Base-by-base conservation (phyloP, 768 basidiomycete species). In the Auriculariales sp. region DNA sequence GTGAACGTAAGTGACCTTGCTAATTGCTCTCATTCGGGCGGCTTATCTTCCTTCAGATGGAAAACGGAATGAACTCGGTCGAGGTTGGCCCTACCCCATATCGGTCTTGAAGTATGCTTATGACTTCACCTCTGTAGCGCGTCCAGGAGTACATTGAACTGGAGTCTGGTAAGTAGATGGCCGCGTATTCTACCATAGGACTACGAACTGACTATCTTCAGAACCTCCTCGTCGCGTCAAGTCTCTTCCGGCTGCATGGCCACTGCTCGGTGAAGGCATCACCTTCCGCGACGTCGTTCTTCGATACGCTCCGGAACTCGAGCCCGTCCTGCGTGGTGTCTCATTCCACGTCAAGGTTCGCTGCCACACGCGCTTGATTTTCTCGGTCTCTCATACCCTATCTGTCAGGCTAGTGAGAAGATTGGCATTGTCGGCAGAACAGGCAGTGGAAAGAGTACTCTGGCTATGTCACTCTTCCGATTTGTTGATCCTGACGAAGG, bases 401-500 rank as follows among this genome's bases (percentile, higher is more conserved):
- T 36, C 10, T 36, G 7, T 6, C 35, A 36, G 12, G 73, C 79
- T 2, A 63, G 71, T 12, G 80, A 83, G 62, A 85, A 82, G 61
- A 71, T 85, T 52, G 83, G 81, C 1, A 64, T 44, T 15, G 12
- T 12, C 19, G 39, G 39, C 14, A 19, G 39, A 19, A 36, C 35
- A 12, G 52, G 52, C 3, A 53, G 53, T 45, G 58, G 58, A 22
- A 59, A 49, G 34, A 49, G 62, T 0, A 78, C 79, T 1, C 67
- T 88, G 48, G 75, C 83, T 4, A 63, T 64, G 59, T 54, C 58
- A 2, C 64, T 88, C 3, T 77, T 81, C 60, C 69, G 82, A 19
- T 75, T 87, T 52, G 77, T 84, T 30, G 83, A 89, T 60, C 69
- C 80, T 28, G 65, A 70, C 3, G 61, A 63, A 0, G 85, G 84